Evolutionary conservation across 1,284 basidiomycete species (phyloP).

Genomic region (Vanrija pseudolonga): DNA sequence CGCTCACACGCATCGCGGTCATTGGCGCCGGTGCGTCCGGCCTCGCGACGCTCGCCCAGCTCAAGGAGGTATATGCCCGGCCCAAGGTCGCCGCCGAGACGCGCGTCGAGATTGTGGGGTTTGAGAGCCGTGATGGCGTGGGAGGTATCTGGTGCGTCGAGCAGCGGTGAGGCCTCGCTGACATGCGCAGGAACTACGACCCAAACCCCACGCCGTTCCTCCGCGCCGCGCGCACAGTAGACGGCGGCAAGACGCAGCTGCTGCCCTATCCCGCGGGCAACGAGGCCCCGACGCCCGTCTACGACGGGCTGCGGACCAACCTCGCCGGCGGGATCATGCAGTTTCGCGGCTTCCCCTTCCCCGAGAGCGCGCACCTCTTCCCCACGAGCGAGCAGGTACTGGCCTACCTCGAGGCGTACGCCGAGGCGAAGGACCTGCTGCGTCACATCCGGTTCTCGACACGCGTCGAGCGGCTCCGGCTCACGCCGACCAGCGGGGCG

Average conservation of each 20-base stretch:
- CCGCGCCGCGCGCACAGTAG: too few relatives aligned
- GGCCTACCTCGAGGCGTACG: conserved; percentile 16
- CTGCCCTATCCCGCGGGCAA: background rate
- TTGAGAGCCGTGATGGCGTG: conserved; percentile 20
- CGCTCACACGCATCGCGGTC: conserved; percentile 41
- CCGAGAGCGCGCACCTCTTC: conserved; percentile 15
- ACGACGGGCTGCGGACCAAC: conserved; percentile 37
- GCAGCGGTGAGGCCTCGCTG: too few relatives aligned
- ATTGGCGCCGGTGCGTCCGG: conserved; percentile 51
- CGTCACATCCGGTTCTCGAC: too few relatives aligned
- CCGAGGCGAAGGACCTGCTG: conserved; percentile 5
- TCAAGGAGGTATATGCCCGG: conserved; percentile 32
- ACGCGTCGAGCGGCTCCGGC: too few relatives aligned
- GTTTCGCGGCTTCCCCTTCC: conserved; percentile 18
- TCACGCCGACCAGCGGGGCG: too few relatives aligned
- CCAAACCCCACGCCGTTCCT: conserved; percentile 3
- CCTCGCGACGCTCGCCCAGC: conserved; percentile 47
- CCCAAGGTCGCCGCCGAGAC: conserved; percentile 5
- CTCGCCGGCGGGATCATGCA: conserved; percentile 25
- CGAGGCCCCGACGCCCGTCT: conserved; percentile 10
- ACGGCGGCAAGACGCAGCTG: background rate
- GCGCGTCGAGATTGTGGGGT: conserved; percentile 26
- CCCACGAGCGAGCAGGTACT: conserved; percentile 16
- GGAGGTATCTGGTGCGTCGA: conserved; percentile 18
- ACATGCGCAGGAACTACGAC: conserved; percentile 12